Evolutionary conservation across 2,329 filamentous ascomycete species (phyloP), one percentile per base, ranked within the genome.

Genomic region (Thielaviopsis euricoi): DNA sequence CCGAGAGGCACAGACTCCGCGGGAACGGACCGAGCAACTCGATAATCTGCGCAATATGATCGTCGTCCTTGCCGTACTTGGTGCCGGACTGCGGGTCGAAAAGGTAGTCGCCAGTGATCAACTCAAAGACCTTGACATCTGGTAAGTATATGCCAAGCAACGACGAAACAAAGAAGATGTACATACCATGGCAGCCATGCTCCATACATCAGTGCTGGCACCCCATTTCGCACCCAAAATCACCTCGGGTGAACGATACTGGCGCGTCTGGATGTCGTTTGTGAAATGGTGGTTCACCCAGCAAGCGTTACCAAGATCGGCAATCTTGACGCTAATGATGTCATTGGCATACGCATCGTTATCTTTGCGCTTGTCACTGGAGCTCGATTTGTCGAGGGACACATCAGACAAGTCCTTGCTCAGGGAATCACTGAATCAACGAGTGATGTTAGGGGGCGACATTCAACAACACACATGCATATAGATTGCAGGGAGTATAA

Each of bases 251-350:
- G 93, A 97, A 59, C 93, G 80, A 71, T 98, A 98, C 72, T 98
- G 93, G 66, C 93, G 80, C 9, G 93, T 98, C 70, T 98, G 93
- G 66, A 98, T 98, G 69, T 98, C 93, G 68, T 98, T 96, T 67
- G 93, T 98, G 72, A 98, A 98, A 71, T 98, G 93, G 69, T 98
- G 93, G 63, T 89, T 89, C 26, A 95, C 90, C 93, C 93, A 98
- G 74, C 93, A 98, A 21, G 93, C 93, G 69, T 98, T 98, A 61
- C 93, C 93, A 58, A 98, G 76, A 75, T 98, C 93, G 49, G 93
- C 93, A 74, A 98, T 98, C 75, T 98, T 98, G 70, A 98, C 93
- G 37, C 91, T 96, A 65, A 98, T 97, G 63, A 89, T 86, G 62
- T 90, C 87, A 64, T 75, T 66, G 64, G 71, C 66, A 67, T 75